Evolutionary conservation across 192 early-diverging fungal genomes (phyloP), one percentile per base, ranked within the genome.

Genomic region (Umbelopsis sp.): DNA sequence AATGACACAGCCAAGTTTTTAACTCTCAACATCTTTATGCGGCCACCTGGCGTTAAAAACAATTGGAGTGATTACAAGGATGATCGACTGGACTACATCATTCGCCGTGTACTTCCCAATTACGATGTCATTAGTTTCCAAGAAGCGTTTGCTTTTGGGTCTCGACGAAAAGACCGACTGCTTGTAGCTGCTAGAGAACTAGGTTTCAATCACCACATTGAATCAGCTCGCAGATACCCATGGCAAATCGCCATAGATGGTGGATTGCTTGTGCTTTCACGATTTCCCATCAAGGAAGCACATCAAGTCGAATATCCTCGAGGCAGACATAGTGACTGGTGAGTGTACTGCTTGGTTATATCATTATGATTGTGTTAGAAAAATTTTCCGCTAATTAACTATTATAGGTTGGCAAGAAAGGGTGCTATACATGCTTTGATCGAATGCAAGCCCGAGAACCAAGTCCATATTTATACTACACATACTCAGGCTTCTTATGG

Each of bases 401-500:
- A 20, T 20, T 22, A 5, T 68, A 82, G 81, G 86, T 71, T 91
- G 37, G 74, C 87, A 3, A 78, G 85, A 30, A 94, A 95, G 80
- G 94, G 94, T 13, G 93, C 86, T 1, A 61, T 94, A 18, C 91
- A 94, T 72, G 90, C 91, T 25, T 84, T 87, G 68, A 86, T 94
- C n/a, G 81, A 78, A 35, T 64, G 91, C 18, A 76, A 78, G n/a
- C 71, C 77, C 22, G 48, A 66, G 2, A 76, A 72, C 6, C 74
- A 82, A 65, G 67, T 91, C 41, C 90, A 94, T 72, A 41, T 94
- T 25, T 93, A 93, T 75, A 94, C 87, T 10, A 95, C 94, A 16
- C 93, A 95, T 69, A 88, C 93, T 16, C 94, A 95, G 79, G 92
- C 92, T 21, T 91, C 91, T 7, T 90, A 90, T 65, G 82, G 81